Base-by-base conservation (phyloP, 345 rosid genomes). In the Trapa incisa region DNA sequence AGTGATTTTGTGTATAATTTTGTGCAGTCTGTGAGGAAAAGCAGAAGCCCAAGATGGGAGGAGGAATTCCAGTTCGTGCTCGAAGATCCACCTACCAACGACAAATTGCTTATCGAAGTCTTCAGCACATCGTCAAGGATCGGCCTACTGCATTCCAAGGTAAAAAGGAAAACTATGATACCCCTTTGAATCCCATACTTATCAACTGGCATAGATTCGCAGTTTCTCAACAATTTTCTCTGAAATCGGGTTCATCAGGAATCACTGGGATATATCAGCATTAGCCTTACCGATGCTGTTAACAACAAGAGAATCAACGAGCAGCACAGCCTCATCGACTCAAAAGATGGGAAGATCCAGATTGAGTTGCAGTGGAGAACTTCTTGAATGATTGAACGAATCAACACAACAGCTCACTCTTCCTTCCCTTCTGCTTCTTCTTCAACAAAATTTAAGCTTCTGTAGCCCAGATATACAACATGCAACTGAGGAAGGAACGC, bases 301-400 rank as follows among this genome's bases (percentile, higher is more conserved):
- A 83, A 65, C 87, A 93, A 93, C 89, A 85, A 79, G 68, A 77
- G 97, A 69, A 87, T 85, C 81, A 91, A 91, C 47, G 92, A 89
- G 85, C 87, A 79, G 82, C 87, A 81, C 77, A 93, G 90, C 72
- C 94, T 93, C 37, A 93, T 93, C 67, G 97, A 88, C 84, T 93
- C 99, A 0, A 94, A 78, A 81, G 91, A 91, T 36, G 96, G 99
- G 11, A 69, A 71, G 79, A 79, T 94, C 76, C 97, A 86, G 76
- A 70, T 94, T 39, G 99, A 94, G 82, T 67, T 91, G 77, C 89
- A 88, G 72, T 94, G 99, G 99, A 82, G 89, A 80, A 83, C 91
- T 13, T 67, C 90, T 54, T 75, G 84, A 33, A 83, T 78, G 83
- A 64, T 54, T 75, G 84, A 33, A 83, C 77, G 83, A 64, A 72